phyloP scores from a whole-genome alignment of 2,329 filamentous ascomycete genomes.

The Talaromyces sp. region DNA sequence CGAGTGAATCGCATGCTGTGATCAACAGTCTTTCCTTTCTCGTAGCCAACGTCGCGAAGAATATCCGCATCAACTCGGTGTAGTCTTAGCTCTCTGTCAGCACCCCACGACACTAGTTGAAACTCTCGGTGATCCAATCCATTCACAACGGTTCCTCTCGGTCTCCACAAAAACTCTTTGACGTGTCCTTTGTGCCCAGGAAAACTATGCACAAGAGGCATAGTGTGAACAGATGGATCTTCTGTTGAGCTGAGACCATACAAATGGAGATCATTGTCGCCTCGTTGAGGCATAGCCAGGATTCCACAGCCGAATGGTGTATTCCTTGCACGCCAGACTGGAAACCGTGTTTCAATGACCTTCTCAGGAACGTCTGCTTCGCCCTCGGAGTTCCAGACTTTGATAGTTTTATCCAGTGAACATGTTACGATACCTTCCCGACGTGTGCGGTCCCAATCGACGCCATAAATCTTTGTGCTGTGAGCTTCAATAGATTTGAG shows the following conservation, averaged over 20 bases:
- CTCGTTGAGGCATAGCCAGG: slow-evolving; percentile 87
- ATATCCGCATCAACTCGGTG: slow-evolving; percentile 67
- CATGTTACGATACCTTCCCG: slow-evolving; percentile 75
- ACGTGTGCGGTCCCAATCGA: slow-evolving; percentile 86
- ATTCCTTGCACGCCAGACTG: slow-evolving; percentile 86
- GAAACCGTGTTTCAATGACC: slow-evolving; percentile 76
- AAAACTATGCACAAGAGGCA: slow-evolving; percentile 51
- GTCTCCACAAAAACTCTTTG: slow-evolving; percentile 89
- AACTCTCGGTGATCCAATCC: slow-evolving; percentile 82
- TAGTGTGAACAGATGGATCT: slow-evolving; percentile 32
- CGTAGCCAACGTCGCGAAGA: slow-evolving; percentile 67
- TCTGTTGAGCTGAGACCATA: slow-evolving; percentile 63
- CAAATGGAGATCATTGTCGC: slow-evolving; percentile 77
- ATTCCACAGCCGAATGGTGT: slow-evolving; percentile 85
- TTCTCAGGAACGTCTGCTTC: slow-evolving; percentile 66
- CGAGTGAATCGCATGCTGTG: slow-evolving; percentile 70
- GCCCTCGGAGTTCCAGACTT: slow-evolving; percentile 80
- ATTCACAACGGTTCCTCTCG: slow-evolving; percentile 65
- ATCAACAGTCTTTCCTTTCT: slow-evolving; percentile 63
- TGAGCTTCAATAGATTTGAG: slow-evolving; percentile 83
- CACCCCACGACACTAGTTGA: slow-evolving; percentile 88
- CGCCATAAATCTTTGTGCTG: slow-evolving; percentile 87
- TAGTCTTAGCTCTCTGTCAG: slow-evolving; percentile 76
- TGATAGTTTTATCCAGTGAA: slow-evolving; percentile 86
- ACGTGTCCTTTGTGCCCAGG: slow-evolving; percentile 61